Conservation (phyloP, 2,329 filamentous ascomycete species). For the Aspergillus pseudoviridinutans region DNA sequence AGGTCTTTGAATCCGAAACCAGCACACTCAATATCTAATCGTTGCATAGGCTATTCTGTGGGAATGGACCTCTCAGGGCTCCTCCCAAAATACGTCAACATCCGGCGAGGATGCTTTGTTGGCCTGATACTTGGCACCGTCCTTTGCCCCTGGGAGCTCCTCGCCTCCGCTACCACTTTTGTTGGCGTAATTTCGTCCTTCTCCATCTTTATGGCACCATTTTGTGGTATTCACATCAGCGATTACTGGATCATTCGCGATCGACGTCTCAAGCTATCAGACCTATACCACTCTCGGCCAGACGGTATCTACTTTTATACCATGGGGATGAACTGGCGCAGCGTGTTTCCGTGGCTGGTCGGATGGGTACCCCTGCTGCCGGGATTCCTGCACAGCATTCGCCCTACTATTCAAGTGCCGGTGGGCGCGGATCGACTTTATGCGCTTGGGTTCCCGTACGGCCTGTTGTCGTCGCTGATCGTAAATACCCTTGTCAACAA, state of each 20-base stretch:
- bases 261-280: conserved; percentile 33
- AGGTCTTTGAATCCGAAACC: conserved; percentile 1
- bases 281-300: conserved; percentile 29
- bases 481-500: neutral
- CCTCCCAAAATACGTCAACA: conserved; percentile 53
- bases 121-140: conserved; percentile 6
- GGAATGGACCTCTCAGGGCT: conserved; percentile 53
- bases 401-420: neutral
- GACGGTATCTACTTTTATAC: conserved; percentile 30
- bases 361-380: conserved; percentile 41
- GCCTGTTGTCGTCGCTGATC: neutral
- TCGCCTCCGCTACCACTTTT: conserved; percentile 33
- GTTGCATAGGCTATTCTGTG: conserved; percentile 24
- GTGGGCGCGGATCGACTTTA: neutral
- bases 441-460: neutral
- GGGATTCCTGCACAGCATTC: conserved; percentile 36
- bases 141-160: conserved; percentile 40
- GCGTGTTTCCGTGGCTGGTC: conserved; percentile 31
- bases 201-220: conserved; percentile 36
- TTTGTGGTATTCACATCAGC: conserved; percentile 41
- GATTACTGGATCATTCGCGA: conserved; percentile 42
- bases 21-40: neutral
- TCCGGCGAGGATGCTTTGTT: conserved; percentile 48
- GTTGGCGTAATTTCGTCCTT: conserved; percentile 42
- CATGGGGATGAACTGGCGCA: conserved; percentile 34